phyloP scores from a whole-genome alignment of 768 basidiomycete genomes.

The Coprinopsis marcescibilis region DNA sequence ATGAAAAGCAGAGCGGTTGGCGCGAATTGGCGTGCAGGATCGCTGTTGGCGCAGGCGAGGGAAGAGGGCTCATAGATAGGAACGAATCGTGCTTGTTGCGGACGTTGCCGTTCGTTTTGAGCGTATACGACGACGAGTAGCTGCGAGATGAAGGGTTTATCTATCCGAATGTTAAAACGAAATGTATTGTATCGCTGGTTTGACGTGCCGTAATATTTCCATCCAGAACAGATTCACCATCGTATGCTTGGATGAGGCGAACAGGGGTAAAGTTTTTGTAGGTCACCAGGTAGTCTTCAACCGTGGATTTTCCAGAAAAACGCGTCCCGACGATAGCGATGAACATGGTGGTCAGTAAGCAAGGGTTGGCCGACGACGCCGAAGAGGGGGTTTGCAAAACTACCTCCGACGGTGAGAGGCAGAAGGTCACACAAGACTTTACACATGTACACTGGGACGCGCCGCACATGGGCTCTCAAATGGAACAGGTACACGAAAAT shows the following conservation, averaged over 20 bases:
- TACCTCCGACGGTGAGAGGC: too few species aligned
- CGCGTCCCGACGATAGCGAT: slow-evolving; percentile 62
- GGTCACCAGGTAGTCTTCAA: slow-evolving; percentile 56
- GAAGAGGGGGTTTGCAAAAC: too few species aligned
- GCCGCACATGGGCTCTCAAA: too few species aligned
- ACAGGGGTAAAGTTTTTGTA: slow-evolving; percentile 53
- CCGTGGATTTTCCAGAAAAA: slow-evolving; percentile 53
- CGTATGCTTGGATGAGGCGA: slow-evolving; percentile 26
- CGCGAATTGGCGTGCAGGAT: slow-evolving; percentile 2
- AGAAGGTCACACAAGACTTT: too few species aligned
- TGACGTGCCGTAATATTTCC: slow-evolving; percentile 16
- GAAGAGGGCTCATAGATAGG: slow-evolving; percentile 30
- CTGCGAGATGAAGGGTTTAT: slow-evolving; percentile 1
- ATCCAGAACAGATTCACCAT: slow-evolving; percentile 13
- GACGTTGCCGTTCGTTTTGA: background rate
- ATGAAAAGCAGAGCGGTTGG: slow-evolving; percentile 34
- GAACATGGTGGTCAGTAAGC: slow-evolving; percentile 40
- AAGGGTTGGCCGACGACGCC: background rate
- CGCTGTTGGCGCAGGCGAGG: slow-evolving; percentile 21
- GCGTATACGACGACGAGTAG: slow-evolving; percentile 1
- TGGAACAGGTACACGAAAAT: too few species aligned
- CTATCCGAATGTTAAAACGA: background rate
- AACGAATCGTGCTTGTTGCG: slow-evolving; percentile 32
- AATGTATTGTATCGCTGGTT: background rate
- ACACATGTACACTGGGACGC: too few species aligned